phyloP scores from a whole-genome alignment of 768 basidiomycete species.

The Tulasnella sp. region DNA sequence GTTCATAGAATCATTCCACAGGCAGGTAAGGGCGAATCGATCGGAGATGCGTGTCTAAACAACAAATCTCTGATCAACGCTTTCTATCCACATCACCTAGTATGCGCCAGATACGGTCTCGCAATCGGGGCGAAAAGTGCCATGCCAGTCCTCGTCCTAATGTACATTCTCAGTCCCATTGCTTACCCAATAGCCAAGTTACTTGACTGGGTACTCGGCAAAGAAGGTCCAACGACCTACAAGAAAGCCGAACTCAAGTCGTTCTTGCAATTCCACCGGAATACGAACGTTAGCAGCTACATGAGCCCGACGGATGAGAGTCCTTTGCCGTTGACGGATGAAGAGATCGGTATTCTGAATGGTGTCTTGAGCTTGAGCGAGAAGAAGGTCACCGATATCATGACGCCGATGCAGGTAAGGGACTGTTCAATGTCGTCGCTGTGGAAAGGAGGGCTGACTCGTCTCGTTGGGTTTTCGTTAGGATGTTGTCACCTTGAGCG shows the following conservation, averaged over 20 bases:
- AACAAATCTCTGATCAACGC: neutral
- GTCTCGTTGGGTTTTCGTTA: slow-evolving; percentile 35
- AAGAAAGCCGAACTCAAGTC: slow-evolving; percentile 33
- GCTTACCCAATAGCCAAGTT: slow-evolving; percentile 69
- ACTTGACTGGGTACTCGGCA: slow-evolving; percentile 77
- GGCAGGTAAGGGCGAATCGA: slow-evolving; percentile 52
- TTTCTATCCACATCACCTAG: neutral
- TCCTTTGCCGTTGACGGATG: slow-evolving; percentile 31
- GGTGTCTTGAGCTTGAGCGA: slow-evolving; percentile 32
- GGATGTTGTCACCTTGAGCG: slow-evolving; percentile 78
- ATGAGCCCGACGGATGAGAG: slow-evolving; percentile 1
- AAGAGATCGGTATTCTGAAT: slow-evolving; percentile 33
- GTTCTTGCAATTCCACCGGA: slow-evolving; percentile 32
- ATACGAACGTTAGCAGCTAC: slow-evolving; percentile 17
- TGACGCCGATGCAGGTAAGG: slow-evolving; percentile 71
- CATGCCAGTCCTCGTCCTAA: slow-evolving; percentile 66
- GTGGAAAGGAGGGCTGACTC: neutral
- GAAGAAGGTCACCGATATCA: slow-evolving; percentile 57
- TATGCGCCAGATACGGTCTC: slow-evolving; percentile 62
- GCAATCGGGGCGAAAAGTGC: slow-evolving; percentile 74
- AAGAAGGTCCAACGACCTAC: slow-evolving; percentile 46
- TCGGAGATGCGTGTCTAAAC: neutral
- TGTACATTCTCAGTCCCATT: slow-evolving; percentile 70
- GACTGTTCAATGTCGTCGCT: slow-evolving; percentile 10
- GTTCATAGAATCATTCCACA: slow-evolving; percentile 61